Base-by-base conservation (phyloP, 23 red algal species). In the Gracilaria gracilis region DNA sequence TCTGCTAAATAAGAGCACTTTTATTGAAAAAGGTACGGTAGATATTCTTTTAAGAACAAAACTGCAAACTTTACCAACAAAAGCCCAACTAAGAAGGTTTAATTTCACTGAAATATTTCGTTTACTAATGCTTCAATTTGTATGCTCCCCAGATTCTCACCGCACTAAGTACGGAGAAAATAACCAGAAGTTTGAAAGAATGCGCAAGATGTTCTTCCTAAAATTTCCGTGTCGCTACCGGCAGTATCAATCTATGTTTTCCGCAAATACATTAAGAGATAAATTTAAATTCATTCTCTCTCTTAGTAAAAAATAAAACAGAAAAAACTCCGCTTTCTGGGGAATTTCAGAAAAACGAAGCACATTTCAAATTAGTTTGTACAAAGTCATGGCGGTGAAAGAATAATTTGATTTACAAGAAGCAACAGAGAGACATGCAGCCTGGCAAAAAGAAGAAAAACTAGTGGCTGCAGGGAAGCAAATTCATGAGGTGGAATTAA, bases 381-480 rank as follows among this genome's bases (percentile, higher is more conserved):
- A 62, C 40, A 2, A 67, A 19, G 21, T 83, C n/a, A 83, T 83
- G 17, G 36, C n/a, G 0, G 57, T 67, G 0, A 83, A 65, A 67
- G 80, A 67, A 35, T 57, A 83, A 14, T 64, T 35, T 62, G 80
- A 66, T 21, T 33, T 67, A 11, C 28, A 21, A 21, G 27, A 83
- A 47, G 28, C 4, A 1, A 8, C 25, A 0, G 27, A 46, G 34
- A 35, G 80, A 29, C 23, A 67, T 9, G 34, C 16, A 0, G 57
- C 39, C 46, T 24, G 9, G 0, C 0, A 25, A 44, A 83, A 46
- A n/a, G 80, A 83, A 46, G 31, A 83, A 32, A 46, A 0, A 50
- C 34, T 83, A 14, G 80, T 83, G 16, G 80, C 27, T 35, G 57
- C 80, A 40, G 80, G 80, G 17, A 65, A 62, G 42, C 25, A 12